Conservation (phyloP, 73 alveolate genomes). For the Paramecium octaurelia region DNA sequence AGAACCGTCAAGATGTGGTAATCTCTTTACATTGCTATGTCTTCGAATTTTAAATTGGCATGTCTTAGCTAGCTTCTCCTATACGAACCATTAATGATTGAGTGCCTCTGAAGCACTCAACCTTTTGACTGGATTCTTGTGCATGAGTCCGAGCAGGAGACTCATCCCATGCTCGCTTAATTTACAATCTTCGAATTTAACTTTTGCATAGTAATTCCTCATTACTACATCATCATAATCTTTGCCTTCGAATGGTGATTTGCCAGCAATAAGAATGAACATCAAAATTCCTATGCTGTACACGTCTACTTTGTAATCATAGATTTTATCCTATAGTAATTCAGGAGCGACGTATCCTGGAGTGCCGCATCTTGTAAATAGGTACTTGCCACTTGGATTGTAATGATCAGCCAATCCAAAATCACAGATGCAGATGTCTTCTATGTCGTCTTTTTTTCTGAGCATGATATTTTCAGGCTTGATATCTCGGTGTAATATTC, state of each 20-base stretch:
- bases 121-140: conserved; percentile 12
- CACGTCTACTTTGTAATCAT: conserved; percentile 58
- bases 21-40: neutral
- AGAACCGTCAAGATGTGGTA: neutral
- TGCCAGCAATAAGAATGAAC: conserved; percentile 33
- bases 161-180: conserved; percentile 32
- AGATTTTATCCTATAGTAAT: conserved; percentile 73
- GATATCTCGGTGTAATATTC: conserved; percentile 82
- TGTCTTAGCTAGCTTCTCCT: neutral
- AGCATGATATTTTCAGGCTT: conserved; percentile 83
- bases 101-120: conserved; percentile 20
- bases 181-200: neutral
- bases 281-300: conserved; percentile 54
- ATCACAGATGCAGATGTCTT: conserved; percentile 75
- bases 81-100: neutral
- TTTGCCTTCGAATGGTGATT: conserved; percentile 2
- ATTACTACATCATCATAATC: conserved; percentile 40
- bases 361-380: conserved; percentile 89
- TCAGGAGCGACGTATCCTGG: conserved; percentile 98
- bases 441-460: conserved; percentile 68
- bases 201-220: conserved; percentile 11
- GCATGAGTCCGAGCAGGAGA: neutral
- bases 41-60: conserved; percentile 34
- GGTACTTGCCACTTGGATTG: conserved; percentile 39
- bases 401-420: conserved; percentile 71